Evolutionary conservation across 1,284 basidiomycete genomes (phyloP).

Genomic region (Amylostereum chailletii): DNA sequence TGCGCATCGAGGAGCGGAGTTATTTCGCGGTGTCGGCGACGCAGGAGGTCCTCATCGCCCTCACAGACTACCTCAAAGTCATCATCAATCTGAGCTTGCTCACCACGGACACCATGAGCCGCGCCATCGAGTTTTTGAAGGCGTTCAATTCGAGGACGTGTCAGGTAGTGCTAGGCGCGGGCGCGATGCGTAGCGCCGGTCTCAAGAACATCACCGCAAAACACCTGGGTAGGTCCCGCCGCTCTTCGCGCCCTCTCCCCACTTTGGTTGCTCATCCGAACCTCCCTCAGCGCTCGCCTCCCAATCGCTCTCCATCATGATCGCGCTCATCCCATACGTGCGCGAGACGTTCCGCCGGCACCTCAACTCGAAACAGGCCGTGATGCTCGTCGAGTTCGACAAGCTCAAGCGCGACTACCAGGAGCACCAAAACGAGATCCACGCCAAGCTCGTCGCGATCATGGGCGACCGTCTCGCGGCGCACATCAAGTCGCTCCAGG

Average conservation of each 20-base stretch:
- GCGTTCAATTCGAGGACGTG: conserved; percentile 98
- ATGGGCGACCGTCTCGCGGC: conserved; percentile 93
- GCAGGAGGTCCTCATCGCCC: conserved; percentile 63
- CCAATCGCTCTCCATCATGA: conserved; percentile 90
- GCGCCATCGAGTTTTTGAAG: conserved; percentile 93
- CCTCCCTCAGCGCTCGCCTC: conserved; percentile 77
- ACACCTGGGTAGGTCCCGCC: conserved; percentile 66
- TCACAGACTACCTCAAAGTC: conserved; percentile 83
- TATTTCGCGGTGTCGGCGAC: conserved; percentile 89
- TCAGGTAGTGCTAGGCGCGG: conserved; percentile 95
- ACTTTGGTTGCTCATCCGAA: conserved; percentile 7
- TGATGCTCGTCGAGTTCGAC: conserved; percentile 97
- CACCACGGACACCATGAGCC: conserved; percentile 90
- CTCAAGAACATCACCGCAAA: conserved; percentile 98
- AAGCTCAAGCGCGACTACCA: conserved; percentile 98
- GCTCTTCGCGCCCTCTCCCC: background rate
- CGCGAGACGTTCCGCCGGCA: conserved; percentile 92
- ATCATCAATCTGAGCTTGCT: conserved; percentile 85
- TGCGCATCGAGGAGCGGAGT: conserved; percentile 76
- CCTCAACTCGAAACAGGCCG: conserved; percentile 86
- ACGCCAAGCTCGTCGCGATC: conserved; percentile 94
- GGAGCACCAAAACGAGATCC: conserved; percentile 99
- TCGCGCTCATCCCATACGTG: conserved; percentile 93
- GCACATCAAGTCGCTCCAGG: conserved; percentile 76
- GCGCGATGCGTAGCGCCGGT: conserved; percentile 95